phyloP scores from a whole-genome alignment of 2,329 filamentous ascomycete species.

The Penicillium sp. region DNA sequence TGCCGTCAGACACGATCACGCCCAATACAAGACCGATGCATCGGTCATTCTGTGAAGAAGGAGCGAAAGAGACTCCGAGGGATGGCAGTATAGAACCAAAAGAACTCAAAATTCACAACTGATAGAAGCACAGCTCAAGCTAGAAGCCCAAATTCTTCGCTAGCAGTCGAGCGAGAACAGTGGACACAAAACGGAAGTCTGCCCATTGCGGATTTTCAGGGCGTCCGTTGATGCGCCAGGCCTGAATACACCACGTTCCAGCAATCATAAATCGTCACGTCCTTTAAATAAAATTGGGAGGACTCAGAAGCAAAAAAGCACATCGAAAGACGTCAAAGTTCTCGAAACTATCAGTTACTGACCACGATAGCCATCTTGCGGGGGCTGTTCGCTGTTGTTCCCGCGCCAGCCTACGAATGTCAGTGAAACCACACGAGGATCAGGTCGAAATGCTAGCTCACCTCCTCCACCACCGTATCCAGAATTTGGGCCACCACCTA shows the following conservation, averaged over 20 bases:
- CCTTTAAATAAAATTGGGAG: conserved; percentile 6
- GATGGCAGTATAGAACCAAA: not conserved
- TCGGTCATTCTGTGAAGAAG: not conserved
- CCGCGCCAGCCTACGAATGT: conserved; percentile 25
- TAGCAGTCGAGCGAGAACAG: not conserved
- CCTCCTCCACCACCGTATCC: conserved; percentile 30
- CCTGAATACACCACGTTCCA: not conserved
- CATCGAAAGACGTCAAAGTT: not conserved
- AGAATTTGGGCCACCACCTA: conserved; percentile 27
- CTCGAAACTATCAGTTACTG: not conserved
- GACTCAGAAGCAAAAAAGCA: not conserved
- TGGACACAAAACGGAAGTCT: conserved; percentile 1
- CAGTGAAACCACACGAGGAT: not conserved
- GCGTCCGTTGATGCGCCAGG: not conserved
- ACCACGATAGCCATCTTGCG: conserved; percentile 20
- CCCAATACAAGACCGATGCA: conserved; percentile 1
- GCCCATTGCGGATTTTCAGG: not conserved
- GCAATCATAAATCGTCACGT: conserved; percentile 13
- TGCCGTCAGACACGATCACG: not conserved
- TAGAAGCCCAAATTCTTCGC: not conserved
- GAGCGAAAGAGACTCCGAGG: not conserved
- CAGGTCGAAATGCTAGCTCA: conserved; percentile 6
- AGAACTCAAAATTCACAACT: not conserved
- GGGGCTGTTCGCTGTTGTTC: conserved; percentile 18
- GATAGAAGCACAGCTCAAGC: not conserved